Evolutionary conservation across 345 rosid genomes (phyloP), one percentile per base, ranked within the genome.

Genomic region (Arabis alpina): DNA sequence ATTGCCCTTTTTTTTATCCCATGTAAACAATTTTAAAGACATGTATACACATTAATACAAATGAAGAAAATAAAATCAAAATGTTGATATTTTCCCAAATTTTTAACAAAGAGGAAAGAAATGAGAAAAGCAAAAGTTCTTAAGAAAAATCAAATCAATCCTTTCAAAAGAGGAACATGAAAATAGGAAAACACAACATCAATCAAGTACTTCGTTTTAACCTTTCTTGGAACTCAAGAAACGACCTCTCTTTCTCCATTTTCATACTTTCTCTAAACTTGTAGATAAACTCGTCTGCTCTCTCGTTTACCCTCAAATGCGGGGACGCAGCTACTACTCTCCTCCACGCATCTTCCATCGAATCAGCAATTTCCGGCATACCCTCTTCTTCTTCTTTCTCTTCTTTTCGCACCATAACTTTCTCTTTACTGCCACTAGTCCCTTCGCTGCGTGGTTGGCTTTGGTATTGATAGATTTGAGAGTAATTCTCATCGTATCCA

Each of bases 271-370:
- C 80, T 59, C 66, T 83, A 70, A 90, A 83, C 76, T 87, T 86
- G 42, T 61, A 45, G 25, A 92, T 92, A 25, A 92, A 92, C 63
- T 92, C 98, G 4, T 90, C 96, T 8, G 98, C 98, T 75, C 89
- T 81, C 52, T 90, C 96, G 53, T 92, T 82, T 50, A 92, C 95
- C 65, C 90, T 79, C 34, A 88, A 65, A 71, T 87, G 95, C 0
- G 96, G 95, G 11, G 98, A 90, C 8, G 70, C 77, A 27, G 93
- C 91, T 42, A 92, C 89, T 15, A 85, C 80, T 54, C 83, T 85
- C 63, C 83, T 87, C 96, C 95, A 92, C 8, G 88, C 88, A 76
- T 92, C 96, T 59, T 92, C 98, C 43, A 92, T 65, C 4, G 81
- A 83, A 27, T 83, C 68, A 54, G 54, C 56, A 54, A 68, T 36